These are phyloP conservation scores for Nemania sp. DNA, from an alignment of 2,329 filamentous ascomycete genomes.

Conservation along the genomic window DNA sequence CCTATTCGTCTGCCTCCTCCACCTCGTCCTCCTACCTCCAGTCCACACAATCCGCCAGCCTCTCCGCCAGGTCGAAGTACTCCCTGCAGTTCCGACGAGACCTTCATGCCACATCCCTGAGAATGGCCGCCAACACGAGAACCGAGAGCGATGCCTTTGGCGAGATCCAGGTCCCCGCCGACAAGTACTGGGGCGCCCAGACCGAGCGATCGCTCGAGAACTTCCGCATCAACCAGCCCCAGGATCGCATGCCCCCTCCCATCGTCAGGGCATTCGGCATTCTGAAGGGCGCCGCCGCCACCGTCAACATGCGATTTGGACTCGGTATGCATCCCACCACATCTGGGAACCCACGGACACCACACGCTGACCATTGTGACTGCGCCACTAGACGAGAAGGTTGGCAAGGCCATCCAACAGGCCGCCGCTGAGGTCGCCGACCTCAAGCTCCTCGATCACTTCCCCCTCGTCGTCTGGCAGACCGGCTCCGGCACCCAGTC, in stretches of 20 bases:
- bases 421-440: conserved; percentile 91
- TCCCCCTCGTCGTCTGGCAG: conserved; percentile 99
- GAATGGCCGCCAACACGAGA: conserved; percentile 64
- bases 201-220: conserved; percentile 95
- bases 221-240: conserved; percentile 99
- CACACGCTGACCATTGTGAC: conserved; percentile 34
- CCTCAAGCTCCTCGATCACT: conserved; percentile 93
- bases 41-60: conserved; percentile 27
- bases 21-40: conserved; percentile 28
- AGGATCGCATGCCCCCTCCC: conserved; percentile 95
- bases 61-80: conserved; percentile 29
- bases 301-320: conserved; percentile 93
- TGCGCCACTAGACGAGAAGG: conserved; percentile 70
- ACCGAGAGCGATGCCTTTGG: conserved; percentile 98
- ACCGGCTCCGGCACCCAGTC: conserved; percentile 98
- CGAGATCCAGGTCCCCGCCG: conserved; percentile 85
- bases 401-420: conserved; percentile 92
- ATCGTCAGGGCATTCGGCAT: conserved; percentile 95
- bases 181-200: conserved; percentile 99
- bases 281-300: conserved; percentile 93
- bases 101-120: conserved; percentile 52
- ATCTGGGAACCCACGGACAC: conserved; percentile 15
- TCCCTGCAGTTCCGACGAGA: conserved; percentile 41
- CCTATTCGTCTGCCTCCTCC: conserved; percentile 24
- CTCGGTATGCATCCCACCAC: conserved; percentile 63